Conservation (phyloP, 352 stramenopile genomes). For the Globisporangium megalacanthum region DNA sequence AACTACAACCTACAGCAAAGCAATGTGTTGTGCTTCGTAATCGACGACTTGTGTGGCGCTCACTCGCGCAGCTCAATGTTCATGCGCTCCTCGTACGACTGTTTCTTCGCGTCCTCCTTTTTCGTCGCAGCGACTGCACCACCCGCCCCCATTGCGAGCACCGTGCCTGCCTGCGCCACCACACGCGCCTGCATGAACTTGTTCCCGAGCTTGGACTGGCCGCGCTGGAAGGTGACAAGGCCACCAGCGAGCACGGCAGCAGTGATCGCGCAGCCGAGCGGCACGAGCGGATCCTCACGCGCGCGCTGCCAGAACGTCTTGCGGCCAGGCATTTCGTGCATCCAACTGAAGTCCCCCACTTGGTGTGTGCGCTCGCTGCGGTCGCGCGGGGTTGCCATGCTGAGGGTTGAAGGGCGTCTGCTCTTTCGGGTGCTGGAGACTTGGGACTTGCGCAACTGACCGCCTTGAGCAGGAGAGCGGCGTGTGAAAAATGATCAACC, state of each 20-base stretch:
- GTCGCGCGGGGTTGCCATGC: neutral
- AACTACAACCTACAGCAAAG: neutral
- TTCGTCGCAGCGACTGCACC: conserved; percentile 35
- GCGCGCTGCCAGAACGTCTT: conserved; percentile 62
- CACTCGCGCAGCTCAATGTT: conserved; percentile 52
- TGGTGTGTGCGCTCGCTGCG: conserved; percentile 13
- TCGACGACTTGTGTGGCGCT: neutral
- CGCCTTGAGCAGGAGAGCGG: neutral
- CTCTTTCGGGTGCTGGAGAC: neutral
- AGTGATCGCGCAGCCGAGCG: conserved; percentile 61
- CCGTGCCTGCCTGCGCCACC: conserved; percentile 57
- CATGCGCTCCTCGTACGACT: conserved; percentile 67
- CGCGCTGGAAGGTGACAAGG: conserved; percentile 61
- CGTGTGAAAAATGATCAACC: too few relatives aligned
- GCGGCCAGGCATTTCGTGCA: conserved; percentile 49
- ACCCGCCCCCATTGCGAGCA: conserved; percentile 58
- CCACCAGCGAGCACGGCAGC: conserved; percentile 59
- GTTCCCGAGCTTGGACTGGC: conserved; percentile 73
- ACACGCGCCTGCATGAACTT: conserved; percentile 83
- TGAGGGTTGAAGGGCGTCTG: neutral
- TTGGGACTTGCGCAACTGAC: neutral
- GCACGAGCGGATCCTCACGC: conserved; percentile 75
- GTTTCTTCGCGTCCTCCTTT: conserved; percentile 44
- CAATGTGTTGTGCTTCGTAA: neutral
- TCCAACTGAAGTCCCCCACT: conserved; percentile 64